phyloP scores from a whole-genome alignment of 2,329 filamentous ascomycete species.

The Chalaropsis thielavioides region DNA sequence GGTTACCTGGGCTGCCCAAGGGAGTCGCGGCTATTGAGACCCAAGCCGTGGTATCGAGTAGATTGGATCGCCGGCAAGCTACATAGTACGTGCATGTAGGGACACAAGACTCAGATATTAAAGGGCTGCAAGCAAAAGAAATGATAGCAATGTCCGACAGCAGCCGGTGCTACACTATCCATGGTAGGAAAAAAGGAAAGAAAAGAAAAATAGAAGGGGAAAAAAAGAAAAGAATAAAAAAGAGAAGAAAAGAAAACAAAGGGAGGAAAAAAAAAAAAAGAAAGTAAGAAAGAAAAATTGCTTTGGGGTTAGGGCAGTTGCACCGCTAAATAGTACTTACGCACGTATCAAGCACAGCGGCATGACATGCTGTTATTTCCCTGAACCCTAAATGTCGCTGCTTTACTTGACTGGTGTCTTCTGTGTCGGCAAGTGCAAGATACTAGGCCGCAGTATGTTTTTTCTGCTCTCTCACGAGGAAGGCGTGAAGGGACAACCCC shows the following conservation, averaged over 20 bases:
- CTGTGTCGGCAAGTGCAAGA: no score
- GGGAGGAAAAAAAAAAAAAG: no score
- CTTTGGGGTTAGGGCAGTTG: no score
- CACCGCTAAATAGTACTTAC: no score
- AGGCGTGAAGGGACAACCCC: background rate
- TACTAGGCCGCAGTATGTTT: no score
- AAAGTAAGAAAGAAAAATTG: no score
- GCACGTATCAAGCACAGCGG: background rate
- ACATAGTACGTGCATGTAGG: background rate
- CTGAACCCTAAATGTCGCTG: no score
- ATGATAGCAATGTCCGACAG: background rate
- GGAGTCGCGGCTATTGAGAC: constrained; percentile 15
- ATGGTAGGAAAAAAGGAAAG: background rate
- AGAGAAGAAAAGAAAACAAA: background rate
- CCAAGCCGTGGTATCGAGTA: constrained; percentile 17
- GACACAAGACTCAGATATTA: background rate
- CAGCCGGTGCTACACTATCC: background rate
- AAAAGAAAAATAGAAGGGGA: no score
- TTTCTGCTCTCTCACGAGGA: background rate
- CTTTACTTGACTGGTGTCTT: no score
- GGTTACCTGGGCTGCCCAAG: constrained; percentile 1
- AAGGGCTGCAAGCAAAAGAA: background rate
- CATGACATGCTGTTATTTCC: background rate
- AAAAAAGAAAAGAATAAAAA: no score
- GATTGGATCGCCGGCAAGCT: constrained; percentile 14